These are phyloP conservation scores for Sesbania bispinosa DNA, from an alignment of 306 rosid species.

Conservation along the genomic window DNA sequence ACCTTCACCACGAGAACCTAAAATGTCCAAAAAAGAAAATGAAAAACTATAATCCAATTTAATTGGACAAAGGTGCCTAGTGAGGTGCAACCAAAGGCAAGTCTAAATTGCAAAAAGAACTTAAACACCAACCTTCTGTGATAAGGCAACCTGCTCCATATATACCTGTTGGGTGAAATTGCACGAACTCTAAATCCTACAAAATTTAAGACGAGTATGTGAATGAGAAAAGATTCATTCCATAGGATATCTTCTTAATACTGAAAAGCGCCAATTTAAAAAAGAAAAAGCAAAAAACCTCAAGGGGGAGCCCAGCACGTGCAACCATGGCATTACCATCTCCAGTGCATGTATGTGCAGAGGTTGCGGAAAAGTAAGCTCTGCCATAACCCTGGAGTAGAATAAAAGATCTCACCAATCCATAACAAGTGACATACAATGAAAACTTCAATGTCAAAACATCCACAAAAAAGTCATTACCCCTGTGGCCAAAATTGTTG, in stretches of 20 bases:
- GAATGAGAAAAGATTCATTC: background rate
- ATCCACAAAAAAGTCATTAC: constrained; percentile 35
- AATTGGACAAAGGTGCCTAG: background rate
- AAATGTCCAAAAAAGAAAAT: constrained; percentile 10
- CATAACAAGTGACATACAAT: background rate
- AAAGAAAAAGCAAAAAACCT: constrained; percentile 44
- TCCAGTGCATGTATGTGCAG: constrained; percentile 95
- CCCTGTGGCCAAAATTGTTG: constrained; percentile 94
- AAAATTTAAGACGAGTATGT: constrained; percentile 5
- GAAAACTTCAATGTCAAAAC: constrained; percentile 9
- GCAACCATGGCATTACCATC: constrained; percentile 93
- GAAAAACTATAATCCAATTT: constrained; percentile 2
- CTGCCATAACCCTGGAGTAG: constrained; percentile 85
- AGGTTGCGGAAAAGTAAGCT: constrained; percentile 89
- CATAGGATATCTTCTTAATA: constrained; percentile 5
- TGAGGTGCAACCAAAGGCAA: constrained; percentile 1
- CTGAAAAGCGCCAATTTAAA: background rate
- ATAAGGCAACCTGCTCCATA: constrained; percentile 95
- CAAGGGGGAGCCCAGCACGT: constrained; percentile 81
- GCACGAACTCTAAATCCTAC: constrained; percentile 89
- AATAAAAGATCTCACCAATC: background rate
- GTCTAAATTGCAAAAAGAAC: background rate
- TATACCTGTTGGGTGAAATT: constrained; percentile 92
- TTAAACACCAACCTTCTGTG: constrained; percentile 70
- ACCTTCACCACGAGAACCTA: constrained; percentile 95